Evolutionary conservation across 2,329 filamentous ascomycete species (phyloP).

Genomic region (Aspergillus arachidicola): DNA sequence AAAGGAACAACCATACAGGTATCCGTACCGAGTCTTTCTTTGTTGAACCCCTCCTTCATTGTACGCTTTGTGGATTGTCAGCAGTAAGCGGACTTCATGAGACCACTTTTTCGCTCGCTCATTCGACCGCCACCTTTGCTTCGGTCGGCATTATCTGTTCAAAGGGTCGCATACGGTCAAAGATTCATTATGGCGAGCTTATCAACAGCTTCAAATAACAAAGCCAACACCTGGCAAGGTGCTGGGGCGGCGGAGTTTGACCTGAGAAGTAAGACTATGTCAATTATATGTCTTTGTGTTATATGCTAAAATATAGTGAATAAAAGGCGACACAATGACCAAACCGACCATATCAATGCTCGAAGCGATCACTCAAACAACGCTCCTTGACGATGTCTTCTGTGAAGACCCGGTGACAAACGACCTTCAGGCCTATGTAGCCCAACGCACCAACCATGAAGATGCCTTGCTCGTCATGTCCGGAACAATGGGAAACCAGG

Average conservation of each 20-base stretch:
- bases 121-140: constrained; percentile 12
- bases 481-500: constrained; percentile 93
- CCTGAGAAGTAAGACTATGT: constrained; percentile 49
- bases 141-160: constrained; percentile 9
- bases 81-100: constrained; percentile 8
- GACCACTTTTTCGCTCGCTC: constrained; percentile 15
- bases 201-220: constrained; percentile 21
- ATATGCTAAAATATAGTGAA: constrained; percentile 4
- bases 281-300: not conserved
- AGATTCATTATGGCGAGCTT: constrained; percentile 25
- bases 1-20: not conserved
- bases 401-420: constrained; percentile 78
- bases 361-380: constrained; percentile 71
- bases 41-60: not conserved
- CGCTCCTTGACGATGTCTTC: constrained; percentile 82
- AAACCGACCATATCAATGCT: constrained; percentile 82
- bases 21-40: not conserved
- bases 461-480: constrained; percentile 79
- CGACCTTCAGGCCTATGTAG: constrained; percentile 73
- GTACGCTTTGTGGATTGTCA: not conserved
- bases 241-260: constrained; percentile 60
- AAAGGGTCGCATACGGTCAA: constrained; percentile 11
- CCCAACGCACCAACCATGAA: constrained; percentile 73
- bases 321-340: constrained; percentile 67
- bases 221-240: constrained; percentile 39